A percentile compares a stretch with the other conserved stretches of the same genome.
Conservation (phyloP, 2,329 filamentous ascomycete species). For the Epichloe typhina region DNA sequence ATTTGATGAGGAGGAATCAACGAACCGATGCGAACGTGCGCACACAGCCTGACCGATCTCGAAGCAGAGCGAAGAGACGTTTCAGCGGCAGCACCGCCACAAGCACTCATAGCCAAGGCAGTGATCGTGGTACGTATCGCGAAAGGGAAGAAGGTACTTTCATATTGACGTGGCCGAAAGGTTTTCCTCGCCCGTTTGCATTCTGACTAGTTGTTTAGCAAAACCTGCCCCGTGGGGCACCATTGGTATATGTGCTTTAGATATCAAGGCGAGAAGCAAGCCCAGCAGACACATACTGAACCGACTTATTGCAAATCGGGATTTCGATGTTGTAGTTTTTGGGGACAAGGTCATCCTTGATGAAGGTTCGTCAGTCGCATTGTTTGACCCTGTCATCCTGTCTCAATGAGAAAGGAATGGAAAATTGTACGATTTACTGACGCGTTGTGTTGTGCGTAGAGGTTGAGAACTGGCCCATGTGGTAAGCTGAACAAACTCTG, state of each 20-base stretch:
- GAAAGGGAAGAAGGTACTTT: constrained; percentile 42
- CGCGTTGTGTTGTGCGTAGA: constrained; percentile 29
- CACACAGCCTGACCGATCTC: constrained; percentile 41
- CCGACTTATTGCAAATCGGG: constrained; percentile 73
- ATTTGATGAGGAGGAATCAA: constrained; percentile 32
- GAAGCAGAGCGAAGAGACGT: constrained; percentile 58
- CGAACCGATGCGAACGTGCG: constrained; percentile 26
- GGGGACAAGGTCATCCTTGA: constrained; percentile 98
- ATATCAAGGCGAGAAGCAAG: constrained; percentile 92
- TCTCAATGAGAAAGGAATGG: background rate
- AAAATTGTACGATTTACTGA: background rate
- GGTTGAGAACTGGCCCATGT: constrained; percentile 91
- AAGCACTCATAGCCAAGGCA: constrained; percentile 69
- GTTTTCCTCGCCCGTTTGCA: background rate
- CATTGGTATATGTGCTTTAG: constrained; percentile 90
- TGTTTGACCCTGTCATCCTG: background rate
- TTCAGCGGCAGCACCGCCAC: constrained; percentile 73
- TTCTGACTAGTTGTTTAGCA: constrained; percentile 21
- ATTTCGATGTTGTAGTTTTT: constrained; percentile 96
- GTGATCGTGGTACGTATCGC: constrained; percentile 46
- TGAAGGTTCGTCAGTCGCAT: constrained; percentile 45
- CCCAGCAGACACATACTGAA: constrained; percentile 94
- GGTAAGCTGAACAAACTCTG: constrained; percentile 32
- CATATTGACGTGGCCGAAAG: background rate
- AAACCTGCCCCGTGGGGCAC: constrained; percentile 49